Evolutionary conservation across 2,329 filamentous ascomycete species (phyloP).

Genomic region (Xylariales sp.): DNA sequence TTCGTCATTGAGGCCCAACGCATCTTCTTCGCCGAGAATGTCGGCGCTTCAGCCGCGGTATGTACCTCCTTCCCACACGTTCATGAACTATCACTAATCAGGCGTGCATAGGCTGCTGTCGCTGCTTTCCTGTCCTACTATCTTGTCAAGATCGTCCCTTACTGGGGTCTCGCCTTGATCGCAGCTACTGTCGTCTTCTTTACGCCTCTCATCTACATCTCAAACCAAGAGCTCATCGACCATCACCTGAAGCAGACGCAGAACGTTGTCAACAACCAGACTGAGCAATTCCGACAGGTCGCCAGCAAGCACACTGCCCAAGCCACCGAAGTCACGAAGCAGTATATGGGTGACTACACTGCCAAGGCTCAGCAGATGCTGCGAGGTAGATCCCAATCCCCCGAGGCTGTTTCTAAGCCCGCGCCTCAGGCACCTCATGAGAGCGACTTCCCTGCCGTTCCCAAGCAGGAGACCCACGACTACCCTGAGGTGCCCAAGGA

Average conservation of each 20-base stretch:
- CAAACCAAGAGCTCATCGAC: constrained; percentile 68
- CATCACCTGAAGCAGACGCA: constrained; percentile 53
- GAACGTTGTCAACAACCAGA: constrained; percentile 57
- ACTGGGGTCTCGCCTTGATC: constrained; percentile 64
- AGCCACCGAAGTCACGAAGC: constrained; percentile 59
- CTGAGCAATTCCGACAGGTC: constrained; percentile 55
- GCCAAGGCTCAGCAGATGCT: constrained; percentile 63
- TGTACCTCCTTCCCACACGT: constrained; percentile 21
- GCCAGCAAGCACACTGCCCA: constrained; percentile 61
- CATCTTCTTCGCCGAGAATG: constrained; percentile 64
- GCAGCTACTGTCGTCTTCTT: constrained; percentile 56
- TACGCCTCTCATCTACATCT: constrained; percentile 58
- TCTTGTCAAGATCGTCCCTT: constrained; percentile 64
- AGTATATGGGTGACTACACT: constrained; percentile 64
- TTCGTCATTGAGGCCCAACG: constrained; percentile 66
- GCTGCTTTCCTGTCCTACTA: constrained; percentile 62
- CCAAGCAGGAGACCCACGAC: constrained; percentile 22
- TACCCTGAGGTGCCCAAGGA: constrained; percentile 26
- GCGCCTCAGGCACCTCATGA: constrained; percentile 29
- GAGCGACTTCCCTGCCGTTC: constrained; percentile 44
- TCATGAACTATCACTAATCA: constrained; percentile 12
- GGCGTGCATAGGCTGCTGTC: constrained; percentile 47
- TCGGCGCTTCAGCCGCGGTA: constrained; percentile 55
- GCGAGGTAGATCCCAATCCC: constrained; percentile 41
- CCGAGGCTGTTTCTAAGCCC: constrained; percentile 36